Evolutionary conservation across 768 basidiomycete genomes (phyloP), one percentile per base, ranked within the genome.

Genomic region (Tylopilus rubrobrunneus): DNA sequence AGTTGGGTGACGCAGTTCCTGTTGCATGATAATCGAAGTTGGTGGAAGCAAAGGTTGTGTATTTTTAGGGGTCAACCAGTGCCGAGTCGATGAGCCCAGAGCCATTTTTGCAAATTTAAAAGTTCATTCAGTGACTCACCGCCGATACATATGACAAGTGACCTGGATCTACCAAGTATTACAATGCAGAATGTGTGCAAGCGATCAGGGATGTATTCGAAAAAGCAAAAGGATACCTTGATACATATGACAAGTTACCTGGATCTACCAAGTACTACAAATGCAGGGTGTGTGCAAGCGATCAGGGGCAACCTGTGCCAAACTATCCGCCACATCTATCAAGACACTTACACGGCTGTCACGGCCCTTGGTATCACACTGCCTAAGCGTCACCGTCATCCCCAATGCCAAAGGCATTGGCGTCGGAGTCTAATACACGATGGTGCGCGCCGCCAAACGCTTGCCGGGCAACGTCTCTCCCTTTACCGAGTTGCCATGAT

Each of bases 401-500:
- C 8, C 17, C 58, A 17, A 41, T 37, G 29, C 57, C 59, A 49
- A 61, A 55, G 5, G 42, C 19, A 21, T 15, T 47, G 45, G 52
- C 42, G 27, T 58, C 48, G 7, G 57, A 48, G 14, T 29, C 50
- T 33, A 27, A 9, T 5, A 41, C 43, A 19, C 50, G 54, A 45
- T 34, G 47, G 7, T 56, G 60, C 27, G 64, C 43, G 14, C 37
- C 39, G 9, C 67, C 67, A 57, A 83, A 64, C 48, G 82, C 58
- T 53, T 76, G 70, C 45, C 81, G 69, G 17, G 82, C 82, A 25
- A 77, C 62, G 14, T 79, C 77, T 57, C 69, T 73, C 2, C 83
- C 82, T 51, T 72, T 76, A 6, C 81, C 82, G 12, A 65, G 68
- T 56, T 78, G 72, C 84, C 84, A 85, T 29, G 73, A 61, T 15